A percentile compares a stretch with the other conserved stretches of the same genome.
These are phyloP conservation scores for Colletotrichum scovillei DNA, from an alignment of 2,329 filamentous ascomycete genomes.

Conservation along the genomic window DNA sequence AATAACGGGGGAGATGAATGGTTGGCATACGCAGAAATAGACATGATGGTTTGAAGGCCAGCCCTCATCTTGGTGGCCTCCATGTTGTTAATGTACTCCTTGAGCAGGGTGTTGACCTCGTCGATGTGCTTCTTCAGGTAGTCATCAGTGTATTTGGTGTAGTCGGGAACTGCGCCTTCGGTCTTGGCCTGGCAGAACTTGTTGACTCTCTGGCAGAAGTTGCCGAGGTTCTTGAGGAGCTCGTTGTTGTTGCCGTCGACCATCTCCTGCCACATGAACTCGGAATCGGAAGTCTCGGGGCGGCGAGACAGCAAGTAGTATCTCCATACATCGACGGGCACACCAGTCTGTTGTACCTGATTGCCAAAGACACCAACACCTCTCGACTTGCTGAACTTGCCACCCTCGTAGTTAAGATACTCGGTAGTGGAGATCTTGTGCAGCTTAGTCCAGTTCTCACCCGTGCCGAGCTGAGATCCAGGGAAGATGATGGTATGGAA, in stretches of 20 bases:
- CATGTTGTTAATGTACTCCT: conserved; percentile 74
- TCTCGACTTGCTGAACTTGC: conserved; percentile 93
- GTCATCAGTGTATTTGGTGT: conserved; percentile 65
- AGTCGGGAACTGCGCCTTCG: conserved; percentile 75
- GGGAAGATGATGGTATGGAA: conserved; percentile 96
- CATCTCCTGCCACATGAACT: conserved; percentile 91
- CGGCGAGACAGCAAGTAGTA: conserved; percentile 90
- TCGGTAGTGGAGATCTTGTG: conserved; percentile 91
- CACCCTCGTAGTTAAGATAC: conserved; percentile 85
- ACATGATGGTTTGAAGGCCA: conserved; percentile 73
- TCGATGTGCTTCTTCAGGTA: conserved; percentile 65
- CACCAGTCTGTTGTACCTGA: conserved; percentile 86
- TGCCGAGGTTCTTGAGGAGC: conserved; percentile 80
- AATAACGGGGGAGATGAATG: conserved; percentile 8
- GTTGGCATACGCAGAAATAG: conserved; percentile 64
- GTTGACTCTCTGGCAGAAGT: conserved; percentile 76
- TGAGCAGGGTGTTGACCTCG: conserved; percentile 75
- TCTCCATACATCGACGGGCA: conserved; percentile 89
- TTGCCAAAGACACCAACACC: conserved; percentile 93
- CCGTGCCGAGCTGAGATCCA: conserved; percentile 84
- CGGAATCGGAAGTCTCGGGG: conserved; percentile 86
- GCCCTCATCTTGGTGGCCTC: conserved; percentile 78
- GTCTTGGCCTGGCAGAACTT: conserved; percentile 84
- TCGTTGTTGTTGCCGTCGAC: conserved; percentile 89
- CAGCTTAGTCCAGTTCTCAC: conserved; percentile 89